Base-by-base conservation (phyloP, 2,329 filamentous ascomycete species). In the Zasmidium citrigriseum region DNA sequence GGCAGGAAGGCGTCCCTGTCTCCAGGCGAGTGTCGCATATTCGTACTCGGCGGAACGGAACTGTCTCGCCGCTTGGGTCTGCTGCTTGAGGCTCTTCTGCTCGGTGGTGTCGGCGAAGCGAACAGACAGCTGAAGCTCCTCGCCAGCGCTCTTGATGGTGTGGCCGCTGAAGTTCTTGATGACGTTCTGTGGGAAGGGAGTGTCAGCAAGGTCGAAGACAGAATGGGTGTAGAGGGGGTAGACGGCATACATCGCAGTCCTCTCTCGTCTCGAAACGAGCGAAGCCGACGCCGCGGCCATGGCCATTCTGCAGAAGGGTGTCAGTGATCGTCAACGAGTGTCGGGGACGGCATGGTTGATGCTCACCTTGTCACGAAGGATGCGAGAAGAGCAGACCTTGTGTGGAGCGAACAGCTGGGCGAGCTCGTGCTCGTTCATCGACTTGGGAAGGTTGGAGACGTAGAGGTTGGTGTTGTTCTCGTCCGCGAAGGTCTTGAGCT, bases 91-190 rank as follows among this genome's bases (percentile, higher is more conserved):
- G 72, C 95, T 87, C 81, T 99, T 99, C 77, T 99, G 95, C 62
- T 93, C 90, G 55, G 95, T 91, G 38, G 95, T 99, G 72, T 99
- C 95, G 63, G 96, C 93, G 74, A 96, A 99, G 65, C 95, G 93
- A 67, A 99, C 92, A 77, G 97, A 93, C 63, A 93, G 87, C 64
- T 95, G 85, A 24, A 89, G 86, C 69, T 96, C 91, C 44, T 90
- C 90, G 65, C 90, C 83, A 25, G 84, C 79, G 66, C 87, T 80
- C 29, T 75, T 72, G 62, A 81, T 77, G 27, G 77, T 76, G 52
- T 76, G 77, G 64, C 95, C 93, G 76, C 96, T 93, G 77, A 90
- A 99, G 64, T 89, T 87, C 68, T 83, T 82, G 75, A 99, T 91
- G 66, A 99, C 88, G 66, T 92, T 86, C 67, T 98, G 93, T 98